Conservation (phyloP, 352 stramenopile genomes). For the Phytophthora lateralis region DNA sequence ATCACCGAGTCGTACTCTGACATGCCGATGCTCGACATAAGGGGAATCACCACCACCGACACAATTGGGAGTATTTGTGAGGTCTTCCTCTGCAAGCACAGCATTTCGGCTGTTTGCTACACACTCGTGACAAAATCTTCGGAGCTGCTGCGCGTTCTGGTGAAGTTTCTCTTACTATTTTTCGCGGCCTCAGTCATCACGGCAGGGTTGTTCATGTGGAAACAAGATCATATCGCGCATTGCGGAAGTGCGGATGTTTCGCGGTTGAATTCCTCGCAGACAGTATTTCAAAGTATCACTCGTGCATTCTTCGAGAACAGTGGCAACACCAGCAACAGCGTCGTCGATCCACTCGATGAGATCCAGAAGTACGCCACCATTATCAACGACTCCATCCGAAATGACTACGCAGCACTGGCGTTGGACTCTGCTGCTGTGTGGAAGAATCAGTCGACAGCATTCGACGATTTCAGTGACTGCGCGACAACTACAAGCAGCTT, state of each 20-base stretch:
- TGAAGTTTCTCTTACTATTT: constrained; percentile 51
- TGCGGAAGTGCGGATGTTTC: constrained; percentile 4
- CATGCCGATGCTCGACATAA: constrained; percentile 60
- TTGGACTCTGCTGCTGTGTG: constrained; percentile 32
- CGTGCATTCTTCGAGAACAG: constrained; percentile 35
- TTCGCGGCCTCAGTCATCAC: constrained; percentile 41
- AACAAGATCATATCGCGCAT: constrained; percentile 36
- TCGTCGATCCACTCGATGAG: constrained; percentile 29
- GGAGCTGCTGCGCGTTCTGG: constrained; percentile 37
- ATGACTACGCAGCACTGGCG: constrained; percentile 32
- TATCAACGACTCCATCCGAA: constrained; percentile 41
- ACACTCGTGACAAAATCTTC: constrained; percentile 42
- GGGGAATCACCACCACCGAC: constrained; percentile 50
- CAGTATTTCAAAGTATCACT: constrained; percentile 28
- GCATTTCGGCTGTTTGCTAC: constrained; percentile 44
- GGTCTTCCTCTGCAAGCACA: constrained; percentile 52
- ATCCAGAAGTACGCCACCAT: constrained; percentile 35
- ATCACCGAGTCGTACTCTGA: constrained; percentile 70
- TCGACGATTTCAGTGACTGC: constrained; percentile 26
- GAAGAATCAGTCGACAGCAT: constrained; percentile 34
- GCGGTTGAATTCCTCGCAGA: constrained; percentile 5
- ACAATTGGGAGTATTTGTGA: constrained; percentile 51
- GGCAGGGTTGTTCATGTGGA: constrained; percentile 46
- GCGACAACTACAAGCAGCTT: constrained; percentile 34
- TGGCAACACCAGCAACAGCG: constrained; percentile 31